Evolutionary conservation across 1,284 basidiomycete species (phyloP).

Genomic region (Bjerkandera adusta): DNA sequence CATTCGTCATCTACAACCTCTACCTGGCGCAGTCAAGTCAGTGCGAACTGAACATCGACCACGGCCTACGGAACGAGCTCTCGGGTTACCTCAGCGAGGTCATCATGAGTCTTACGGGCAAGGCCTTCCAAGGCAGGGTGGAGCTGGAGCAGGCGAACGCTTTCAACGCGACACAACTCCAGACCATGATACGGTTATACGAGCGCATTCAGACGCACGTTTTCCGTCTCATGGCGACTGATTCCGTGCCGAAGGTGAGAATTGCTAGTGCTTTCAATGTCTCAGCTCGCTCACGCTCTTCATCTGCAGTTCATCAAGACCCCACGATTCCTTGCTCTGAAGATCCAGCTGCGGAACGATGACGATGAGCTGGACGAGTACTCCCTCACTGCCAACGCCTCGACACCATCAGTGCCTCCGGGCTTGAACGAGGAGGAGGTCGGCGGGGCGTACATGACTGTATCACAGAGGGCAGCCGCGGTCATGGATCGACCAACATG

Average conservation of each 20-base stretch:
- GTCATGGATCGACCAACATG: constrained; percentile 22
- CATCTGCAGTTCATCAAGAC: constrained; percentile 77
- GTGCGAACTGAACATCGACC: constrained; percentile 98
- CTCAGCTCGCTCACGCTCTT: constrained; percentile 1
- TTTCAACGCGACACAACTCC: constrained; percentile 91
- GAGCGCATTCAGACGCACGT: constrained; percentile 97
- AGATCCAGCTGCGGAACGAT: constrained; percentile 70
- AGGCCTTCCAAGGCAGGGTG: constrained; percentile 73
- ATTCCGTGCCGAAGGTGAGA: constrained; percentile 89
- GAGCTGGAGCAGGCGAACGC: constrained; percentile 75
- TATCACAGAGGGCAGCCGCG: constrained; percentile 63
- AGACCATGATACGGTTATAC: constrained; percentile 91
- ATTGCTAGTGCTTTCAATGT: background rate
- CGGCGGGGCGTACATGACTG: constrained; percentile 81
- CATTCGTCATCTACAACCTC: constrained; percentile 92
- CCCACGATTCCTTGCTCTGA: constrained; percentile 70
- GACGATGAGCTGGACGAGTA: constrained; percentile 45
- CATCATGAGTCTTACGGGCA: constrained; percentile 73
- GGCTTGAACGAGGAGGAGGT: constrained; percentile 66
- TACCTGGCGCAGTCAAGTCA: constrained; percentile 95
- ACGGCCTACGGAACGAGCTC: constrained; percentile 91
- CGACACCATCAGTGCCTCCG: constrained; percentile 60
- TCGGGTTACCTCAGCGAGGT: constrained; percentile 91
- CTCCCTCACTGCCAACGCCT: constrained; percentile 24
- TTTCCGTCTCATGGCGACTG: constrained; percentile 96